Evolutionary conservation across 441 rosid genomes (phyloP), one percentile per base, ranked within the genome.

Genomic region (Erodium moschatum): DNA sequence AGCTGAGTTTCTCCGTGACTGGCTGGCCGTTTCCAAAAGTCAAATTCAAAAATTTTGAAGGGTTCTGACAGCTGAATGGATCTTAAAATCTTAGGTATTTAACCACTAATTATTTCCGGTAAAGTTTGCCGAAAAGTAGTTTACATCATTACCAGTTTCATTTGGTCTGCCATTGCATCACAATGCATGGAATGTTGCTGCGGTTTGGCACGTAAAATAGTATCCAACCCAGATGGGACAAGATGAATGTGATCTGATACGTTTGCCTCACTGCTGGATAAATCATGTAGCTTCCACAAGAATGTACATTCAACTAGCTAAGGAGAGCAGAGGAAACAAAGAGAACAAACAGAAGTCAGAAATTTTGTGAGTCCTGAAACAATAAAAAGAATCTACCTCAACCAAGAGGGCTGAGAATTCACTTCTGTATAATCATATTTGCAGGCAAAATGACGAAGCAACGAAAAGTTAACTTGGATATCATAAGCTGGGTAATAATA

Each of bases 11-110:
- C 86, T 50, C 92, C 82, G 54, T 75, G 79, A 79, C 90, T 88
- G 60, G 82, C 88, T 69, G 97, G 96, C 73, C 91, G 82, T 86
- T 85, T 91, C 92, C 97, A 90, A 71, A 95, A 91, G 83, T 90
- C 97, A 82, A 91, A 87, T 82, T 89, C 97, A 83, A 91, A 90
- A 78, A 89, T 73, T 81, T 81, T 81, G 86, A 88, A 85, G 68
- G 97, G 97, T 75, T 91, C 88, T 77, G 99, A 95, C 75, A 91
- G 78, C 97, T 91, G 92, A 75, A 86, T 76, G 60, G 79, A 82
- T 74, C 79, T 73, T 82, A 72, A 79, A 73, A 69, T 79, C 85
- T 85, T 78, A 67, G 71, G 72, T 76, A 75, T 68, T 67, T 75
- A 74, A 82, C 66, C 40, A 65, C 31, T 21, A 68, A 68, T 66